Evolutionary conservation across 331 rosid species (phyloP).

Genomic region (Erythrophleum ivorense): DNA sequence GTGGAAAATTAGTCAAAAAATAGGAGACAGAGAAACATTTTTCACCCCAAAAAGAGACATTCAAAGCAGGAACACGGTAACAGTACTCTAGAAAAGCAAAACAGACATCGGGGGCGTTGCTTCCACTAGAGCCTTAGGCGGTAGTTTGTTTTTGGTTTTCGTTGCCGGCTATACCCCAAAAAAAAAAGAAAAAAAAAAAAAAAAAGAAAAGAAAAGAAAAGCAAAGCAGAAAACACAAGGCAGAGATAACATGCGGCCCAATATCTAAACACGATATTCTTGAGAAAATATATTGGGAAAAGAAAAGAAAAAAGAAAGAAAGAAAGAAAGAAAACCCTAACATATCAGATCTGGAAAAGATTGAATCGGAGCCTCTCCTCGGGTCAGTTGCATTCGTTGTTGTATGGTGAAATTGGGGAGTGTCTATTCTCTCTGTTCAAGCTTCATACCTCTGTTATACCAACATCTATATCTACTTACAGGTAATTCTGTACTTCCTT

Average conservation of each 20-base stretch:
- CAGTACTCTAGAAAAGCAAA: too few relatives aligned
- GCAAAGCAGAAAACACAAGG: neutral
- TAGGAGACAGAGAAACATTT: too few relatives aligned
- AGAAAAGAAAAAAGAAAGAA: neutral
- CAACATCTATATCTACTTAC: neutral
- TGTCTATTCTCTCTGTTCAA: neutral
- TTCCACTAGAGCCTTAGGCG: too few relatives aligned
- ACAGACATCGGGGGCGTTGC: too few relatives aligned
- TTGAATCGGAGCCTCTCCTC: neutral
- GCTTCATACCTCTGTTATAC: neutral
- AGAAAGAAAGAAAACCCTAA: neutral
- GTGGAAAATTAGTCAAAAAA: too few relatives aligned
- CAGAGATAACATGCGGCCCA: neutral
- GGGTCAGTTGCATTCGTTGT: neutral
- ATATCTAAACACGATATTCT: neutral
- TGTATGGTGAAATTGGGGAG: constrained; percentile 6
- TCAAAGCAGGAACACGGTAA: too few relatives aligned
- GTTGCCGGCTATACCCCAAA: too few relatives aligned
- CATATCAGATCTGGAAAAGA: constrained; percentile 36
- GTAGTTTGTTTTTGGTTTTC: too few relatives aligned
- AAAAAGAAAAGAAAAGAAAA: too few relatives aligned
- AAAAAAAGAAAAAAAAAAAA: too few relatives aligned
- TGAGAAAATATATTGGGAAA: neutral
- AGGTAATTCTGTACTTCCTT: constrained; percentile 37
- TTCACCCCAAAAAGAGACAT: too few relatives aligned